A percentile compares a stretch with the other conserved stretches of the same genome.
Conservation (phyloP, 2,329 filamentous ascomycete species). For the Madurella mycetomatis region DNA sequence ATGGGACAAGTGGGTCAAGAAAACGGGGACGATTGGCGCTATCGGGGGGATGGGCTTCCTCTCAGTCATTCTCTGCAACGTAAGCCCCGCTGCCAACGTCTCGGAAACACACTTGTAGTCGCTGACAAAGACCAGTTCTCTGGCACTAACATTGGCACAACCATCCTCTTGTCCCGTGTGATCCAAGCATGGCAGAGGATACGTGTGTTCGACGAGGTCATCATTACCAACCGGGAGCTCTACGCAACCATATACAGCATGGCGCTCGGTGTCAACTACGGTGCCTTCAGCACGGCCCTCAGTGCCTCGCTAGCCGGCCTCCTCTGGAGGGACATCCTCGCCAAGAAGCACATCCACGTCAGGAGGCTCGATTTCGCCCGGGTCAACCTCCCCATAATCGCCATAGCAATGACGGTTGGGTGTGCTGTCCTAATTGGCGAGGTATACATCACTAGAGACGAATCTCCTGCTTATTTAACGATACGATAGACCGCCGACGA, state of each 20-base stretch:
- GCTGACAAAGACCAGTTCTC: slow-evolving; percentile 53
- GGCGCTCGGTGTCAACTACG: slow-evolving; percentile 71
- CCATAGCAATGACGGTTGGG: slow-evolving; percentile 62
- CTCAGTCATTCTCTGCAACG: slow-evolving; percentile 67
- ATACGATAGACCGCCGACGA: too few species aligned
- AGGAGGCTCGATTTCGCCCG: slow-evolving; percentile 60
- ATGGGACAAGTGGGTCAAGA: slow-evolving; percentile 68
- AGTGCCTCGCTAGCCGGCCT: slow-evolving; percentile 68
- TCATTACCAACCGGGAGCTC: slow-evolving; percentile 61
- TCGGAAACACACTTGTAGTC: background rate
- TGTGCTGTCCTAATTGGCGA: slow-evolving; percentile 58
- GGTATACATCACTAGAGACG: slow-evolving; percentile 53
- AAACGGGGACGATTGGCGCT: slow-evolving; percentile 63
- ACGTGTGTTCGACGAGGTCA: slow-evolving; percentile 40
- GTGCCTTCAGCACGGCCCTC: slow-evolving; percentile 68
- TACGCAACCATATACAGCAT: slow-evolving; percentile 72
- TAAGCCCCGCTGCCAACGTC: slow-evolving; percentile 39
- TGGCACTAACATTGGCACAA: slow-evolving; percentile 72
- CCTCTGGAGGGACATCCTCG: slow-evolving; percentile 67
- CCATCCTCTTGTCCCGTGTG: slow-evolving; percentile 66
- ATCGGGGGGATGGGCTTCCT: slow-evolving; percentile 71
- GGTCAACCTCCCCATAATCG: slow-evolving; percentile 67
- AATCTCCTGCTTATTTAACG: background rate
- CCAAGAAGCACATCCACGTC: slow-evolving; percentile 63
- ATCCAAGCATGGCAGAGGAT: slow-evolving; percentile 65